A percentile compares a stretch with the other conserved stretches of the same genome.
Evolutionary conservation across 768 basidiomycete genomes (phyloP).

Genomic region (Russula dissimulans): DNA sequence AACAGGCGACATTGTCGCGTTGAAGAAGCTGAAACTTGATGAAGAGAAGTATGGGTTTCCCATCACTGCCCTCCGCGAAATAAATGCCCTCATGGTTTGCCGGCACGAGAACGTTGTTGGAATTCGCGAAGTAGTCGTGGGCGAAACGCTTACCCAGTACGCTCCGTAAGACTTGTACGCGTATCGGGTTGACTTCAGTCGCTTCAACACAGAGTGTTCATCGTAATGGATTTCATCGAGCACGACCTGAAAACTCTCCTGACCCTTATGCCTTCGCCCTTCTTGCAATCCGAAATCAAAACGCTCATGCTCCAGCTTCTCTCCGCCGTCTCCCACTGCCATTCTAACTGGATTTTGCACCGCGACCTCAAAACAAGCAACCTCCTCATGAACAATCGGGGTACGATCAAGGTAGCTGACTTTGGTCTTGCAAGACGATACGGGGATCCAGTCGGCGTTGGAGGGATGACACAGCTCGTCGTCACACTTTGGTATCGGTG

Average conservation of each 20-base stretch:
- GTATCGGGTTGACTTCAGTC: not conserved
- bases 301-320: slow-evolving; percentile 89
- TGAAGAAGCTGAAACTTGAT: slow-evolving; percentile 97
- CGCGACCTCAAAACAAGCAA: slow-evolving; percentile 97
- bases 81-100: slow-evolving; percentile 94
- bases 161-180: slow-evolving; percentile 26
- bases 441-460: slow-evolving; percentile 91
- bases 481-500: slow-evolving; percentile 99
- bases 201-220: slow-evolving; percentile 71
- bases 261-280: slow-evolving; percentile 90
- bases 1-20: slow-evolving; percentile 90
- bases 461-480: slow-evolving; percentile 96
- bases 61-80: slow-evolving; percentile 90
- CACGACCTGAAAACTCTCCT: slow-evolving; percentile 97
- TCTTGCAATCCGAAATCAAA: slow-evolving; percentile 97
- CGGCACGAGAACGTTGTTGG: slow-evolving; percentile 93
- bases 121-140: slow-evolving; percentile 96
- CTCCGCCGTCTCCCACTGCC: slow-evolving; percentile 89
- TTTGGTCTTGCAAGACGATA: slow-evolving; percentile 94
- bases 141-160: slow-evolving; percentile 97
- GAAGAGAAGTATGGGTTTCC: slow-evolving; percentile 99
- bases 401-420: slow-evolving; percentile 97
- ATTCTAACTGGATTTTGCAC: slow-evolving; percentile 96
- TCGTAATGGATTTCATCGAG: slow-evolving; percentile 99
- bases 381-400: slow-evolving; percentile 96